Base-by-base conservation (phyloP, 352 stramenopile genomes). In the Phytopythium delawarense region DNA sequence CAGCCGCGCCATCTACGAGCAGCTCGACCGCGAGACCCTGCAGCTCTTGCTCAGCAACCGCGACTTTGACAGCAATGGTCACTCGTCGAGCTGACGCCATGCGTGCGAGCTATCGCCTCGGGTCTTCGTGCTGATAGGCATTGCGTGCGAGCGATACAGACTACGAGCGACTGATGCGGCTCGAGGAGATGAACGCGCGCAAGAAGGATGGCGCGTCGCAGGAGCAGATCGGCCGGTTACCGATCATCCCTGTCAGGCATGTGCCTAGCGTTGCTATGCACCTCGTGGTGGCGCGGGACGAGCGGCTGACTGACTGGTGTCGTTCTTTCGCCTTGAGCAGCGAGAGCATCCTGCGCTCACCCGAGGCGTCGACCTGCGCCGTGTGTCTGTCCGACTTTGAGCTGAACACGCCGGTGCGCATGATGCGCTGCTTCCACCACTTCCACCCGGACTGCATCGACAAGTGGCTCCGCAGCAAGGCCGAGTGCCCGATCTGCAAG, bases 371-470 rank as follows among this genome's bases (percentile, higher is more conserved):
- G 12, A 74, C 62, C 45, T 93, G 86, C 62, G 74, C 80, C 4
- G 77, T 95, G 53, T 95, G 84, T 66, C 71, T 93, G 25, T 67
- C 65, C n/a, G 53, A 76, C 21, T 77, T 91, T 45, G 62, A 79
- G 48, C 51, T 85, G 7, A 60, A 65, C 51, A 57, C 64, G 9
- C 60, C 63, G 7, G 82, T 86, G 11, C 79, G 84, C 2, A 81
- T 94, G 68, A 74, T 92, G 65, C 79, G 69, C 25, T 93, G 86
- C 57, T 93, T 95, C 69, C 84, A 91, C 51, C 81, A 78, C 59
- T 95, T 93, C 61, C 84, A 93, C 45, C 78, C 77, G 0, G 42
- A 62, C 13, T 92, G 84, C 71, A 91, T 94, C 65, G 86, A 93
- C 37, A 73, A 71, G 37, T 94, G 86, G 83, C 84, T 94, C 9